Evolutionary conservation across 805 yeast genomes (phyloP).

Genomic region (Barnettozyma sp.): DNA sequence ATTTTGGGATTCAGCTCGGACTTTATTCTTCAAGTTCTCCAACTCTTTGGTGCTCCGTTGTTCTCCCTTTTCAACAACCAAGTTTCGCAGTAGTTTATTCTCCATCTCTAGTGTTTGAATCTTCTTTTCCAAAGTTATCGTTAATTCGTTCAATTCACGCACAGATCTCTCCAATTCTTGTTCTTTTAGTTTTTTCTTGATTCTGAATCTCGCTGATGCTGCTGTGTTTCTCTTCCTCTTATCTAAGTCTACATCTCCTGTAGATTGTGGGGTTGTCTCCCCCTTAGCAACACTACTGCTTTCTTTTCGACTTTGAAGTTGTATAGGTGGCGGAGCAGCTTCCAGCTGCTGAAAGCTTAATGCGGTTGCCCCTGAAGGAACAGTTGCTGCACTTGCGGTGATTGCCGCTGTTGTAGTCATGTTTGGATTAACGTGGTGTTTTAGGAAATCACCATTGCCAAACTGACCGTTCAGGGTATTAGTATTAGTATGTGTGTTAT

Average conservation of each 20-base stretch:
- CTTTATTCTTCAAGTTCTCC: constrained; percentile 44
- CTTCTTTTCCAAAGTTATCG: constrained; percentile 59
- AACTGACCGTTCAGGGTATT: constrained; percentile 2
- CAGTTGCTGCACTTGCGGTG: too few relatives aligned
- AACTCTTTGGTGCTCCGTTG: constrained; percentile 44
- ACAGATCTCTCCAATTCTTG: constrained; percentile 81
- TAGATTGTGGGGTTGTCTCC: constrained; percentile 11
- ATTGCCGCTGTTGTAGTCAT: constrained; percentile 4
- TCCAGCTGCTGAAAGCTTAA: constrained; percentile 1
- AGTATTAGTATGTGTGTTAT: neutral
- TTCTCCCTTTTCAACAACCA: constrained; percentile 76
- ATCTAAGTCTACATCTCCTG: constrained; percentile 44
- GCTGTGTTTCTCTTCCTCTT: constrained; percentile 87
- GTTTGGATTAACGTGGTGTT: constrained; percentile 6
- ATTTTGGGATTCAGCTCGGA: constrained; percentile 18
- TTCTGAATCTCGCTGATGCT: constrained; percentile 89
- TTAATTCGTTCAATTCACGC: constrained; percentile 62
- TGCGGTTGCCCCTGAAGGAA: too few relatives aligned
- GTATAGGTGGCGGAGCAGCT: too few relatives aligned
- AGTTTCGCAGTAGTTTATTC: constrained; percentile 72
- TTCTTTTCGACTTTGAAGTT: too few relatives aligned
- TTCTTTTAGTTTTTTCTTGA: constrained; percentile 87
- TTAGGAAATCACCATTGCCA: constrained; percentile 5
- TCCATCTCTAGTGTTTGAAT: constrained; percentile 90
- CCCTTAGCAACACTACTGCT: constrained; percentile 5